phyloP scores from a whole-genome alignment of 2,329 filamentous ascomycete genomes.

The Thelonectria olida region DNA sequence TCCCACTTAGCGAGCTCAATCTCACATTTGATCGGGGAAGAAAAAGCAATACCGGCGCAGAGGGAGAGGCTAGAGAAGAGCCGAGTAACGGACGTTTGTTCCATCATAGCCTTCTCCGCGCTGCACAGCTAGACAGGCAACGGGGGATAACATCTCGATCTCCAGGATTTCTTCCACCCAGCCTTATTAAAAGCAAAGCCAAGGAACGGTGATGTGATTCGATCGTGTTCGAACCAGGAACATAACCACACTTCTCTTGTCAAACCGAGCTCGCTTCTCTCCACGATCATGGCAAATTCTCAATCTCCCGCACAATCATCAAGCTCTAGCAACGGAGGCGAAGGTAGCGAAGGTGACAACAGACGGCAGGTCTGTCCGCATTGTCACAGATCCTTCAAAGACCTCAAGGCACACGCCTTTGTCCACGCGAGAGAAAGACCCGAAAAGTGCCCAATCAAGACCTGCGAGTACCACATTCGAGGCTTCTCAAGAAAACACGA shows the following conservation, averaged over 20 bases:
- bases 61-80: too few relatives aligned
- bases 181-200: too few relatives aligned
- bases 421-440: conserved; percentile 1
- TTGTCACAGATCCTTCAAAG: background rate
- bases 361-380: background rate
- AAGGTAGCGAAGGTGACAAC: background rate
- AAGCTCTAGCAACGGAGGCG: background rate
- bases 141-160: too few relatives aligned
- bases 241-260: too few relatives aligned
- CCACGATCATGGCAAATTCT: background rate
- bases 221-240: too few relatives aligned
- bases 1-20: background rate
- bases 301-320: background rate
- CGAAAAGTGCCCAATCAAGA: conserved; percentile 1
- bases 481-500: conserved; percentile 7
- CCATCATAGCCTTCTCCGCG: too few relatives aligned
- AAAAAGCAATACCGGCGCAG: too few relatives aligned
- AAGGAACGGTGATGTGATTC: too few relatives aligned
- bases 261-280: background rate
- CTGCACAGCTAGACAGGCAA: background rate
- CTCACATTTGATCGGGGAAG: background rate
- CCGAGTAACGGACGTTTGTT: too few relatives aligned
- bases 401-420: background rate
- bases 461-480: background rate
- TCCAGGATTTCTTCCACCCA: too few relatives aligned